Conservation (phyloP, 2,329 filamentous ascomycete genomes). For the Fusarium albosuccineum region DNA sequence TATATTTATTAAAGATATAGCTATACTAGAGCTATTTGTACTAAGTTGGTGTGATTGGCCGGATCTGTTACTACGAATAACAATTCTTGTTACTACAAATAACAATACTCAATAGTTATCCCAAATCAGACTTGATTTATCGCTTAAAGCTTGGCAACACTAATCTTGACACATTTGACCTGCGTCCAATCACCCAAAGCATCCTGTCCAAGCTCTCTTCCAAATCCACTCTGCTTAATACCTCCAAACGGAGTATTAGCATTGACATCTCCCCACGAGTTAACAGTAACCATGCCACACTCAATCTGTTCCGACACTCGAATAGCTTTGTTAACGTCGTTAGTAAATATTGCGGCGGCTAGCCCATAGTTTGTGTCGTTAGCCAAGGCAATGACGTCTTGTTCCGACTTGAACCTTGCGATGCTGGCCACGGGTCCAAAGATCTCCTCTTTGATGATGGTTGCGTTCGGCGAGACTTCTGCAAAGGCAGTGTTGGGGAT, state of each 20-base stretch:
- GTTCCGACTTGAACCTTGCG: constrained; percentile 44
- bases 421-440: constrained; percentile 50
- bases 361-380: constrained; percentile 64
- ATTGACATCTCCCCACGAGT: constrained; percentile 51
- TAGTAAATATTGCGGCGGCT: constrained; percentile 67
- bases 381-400: constrained; percentile 44
- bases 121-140: not conserved
- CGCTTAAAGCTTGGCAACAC: constrained; percentile 31
- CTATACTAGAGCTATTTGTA: too few species aligned
- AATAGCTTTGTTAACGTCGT: constrained; percentile 55
- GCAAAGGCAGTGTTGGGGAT: constrained; percentile 48
- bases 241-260: constrained; percentile 51
- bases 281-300: constrained; percentile 76
- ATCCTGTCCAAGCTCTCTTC: constrained; percentile 50
- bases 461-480: constrained; percentile 43
- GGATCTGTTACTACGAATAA: too few species aligned
- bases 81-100: too few species aligned
- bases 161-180: constrained; percentile 48
- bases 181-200: constrained; percentile 49
- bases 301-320: constrained; percentile 58
- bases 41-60: too few species aligned
- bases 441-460: constrained; percentile 48
- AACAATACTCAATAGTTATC: too few species aligned
- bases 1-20: too few species aligned
- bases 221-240: constrained; percentile 51